Evolutionary conservation across 108 stramenopile genomes (phyloP), one percentile per base, ranked within the genome.

Genomic region (Pseudonitzschia pungens): DNA sequence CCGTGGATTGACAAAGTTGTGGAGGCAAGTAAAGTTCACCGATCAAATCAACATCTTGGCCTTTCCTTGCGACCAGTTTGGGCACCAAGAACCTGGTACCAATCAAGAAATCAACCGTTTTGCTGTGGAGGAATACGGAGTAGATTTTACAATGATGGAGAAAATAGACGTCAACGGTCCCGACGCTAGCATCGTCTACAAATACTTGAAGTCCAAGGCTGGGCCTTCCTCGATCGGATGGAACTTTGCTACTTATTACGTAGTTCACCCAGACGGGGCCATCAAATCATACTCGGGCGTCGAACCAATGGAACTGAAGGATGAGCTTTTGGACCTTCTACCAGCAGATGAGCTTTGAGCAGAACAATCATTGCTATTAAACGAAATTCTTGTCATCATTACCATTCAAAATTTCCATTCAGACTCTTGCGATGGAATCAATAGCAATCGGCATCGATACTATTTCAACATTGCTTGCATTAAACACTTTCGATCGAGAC

Each of bases 1-100:
- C 73, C 71, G 70, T 3, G 87, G 88, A 63, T 59, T 95, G 40
- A 83, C 87, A 0, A 21, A 83, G 53, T 67, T 95, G 21, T 85
- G 82, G 71, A 69, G 65, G 9, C 41, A 72, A 42, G 69, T 90
- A 21, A 65, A 82, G n/a, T 26, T 77, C 11, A 66, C 78, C 21
- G 73, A 54, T 53, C 65, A 71, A 50, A 71, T 71, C 50, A 71
- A 74, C 45, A 77, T 77, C 48, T 21, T 71, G 57, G 70, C 70
- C 29, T 95, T 95, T 76, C 93, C 93, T 1, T 95, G 93, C 80
- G 91, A 95, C 71, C 93, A 95, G 66, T 95, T 95, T 77, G 93
- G 93, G 29, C 70, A 81, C 24, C 89, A 92, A 75, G 91, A 95
- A 79, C 91, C 93, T 12, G 88, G 83, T 18, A 70, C 69, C 42